Evolutionary conservation across 2,329 filamentous ascomycete genomes (phyloP).

Genomic region (Phoma herbarum): DNA sequence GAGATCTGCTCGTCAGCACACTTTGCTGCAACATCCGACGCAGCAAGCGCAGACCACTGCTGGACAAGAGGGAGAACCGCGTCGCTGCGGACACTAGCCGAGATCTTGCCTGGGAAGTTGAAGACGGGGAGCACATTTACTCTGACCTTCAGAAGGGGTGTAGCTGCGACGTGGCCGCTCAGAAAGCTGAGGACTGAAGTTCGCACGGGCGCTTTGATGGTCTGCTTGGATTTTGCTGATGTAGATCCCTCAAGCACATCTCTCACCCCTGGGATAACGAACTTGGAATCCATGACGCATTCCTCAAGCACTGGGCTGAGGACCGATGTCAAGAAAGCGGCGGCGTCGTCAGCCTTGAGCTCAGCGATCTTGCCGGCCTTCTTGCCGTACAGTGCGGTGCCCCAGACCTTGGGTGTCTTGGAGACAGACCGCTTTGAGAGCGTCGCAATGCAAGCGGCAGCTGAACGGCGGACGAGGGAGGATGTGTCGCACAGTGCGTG

Average conservation of each 20-base stretch:
- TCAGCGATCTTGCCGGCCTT: slow-evolving; percentile 58
- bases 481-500: slow-evolving; percentile 78
- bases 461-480: slow-evolving; percentile 77
- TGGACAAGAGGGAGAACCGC: slow-evolving; percentile 78
- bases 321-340: slow-evolving; percentile 67
- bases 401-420: slow-evolving; percentile 35
- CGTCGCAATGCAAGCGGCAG: slow-evolving; percentile 68
- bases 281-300: slow-evolving; percentile 78
- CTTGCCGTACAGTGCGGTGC: slow-evolving; percentile 66
- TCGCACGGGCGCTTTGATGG: slow-evolving; percentile 68
- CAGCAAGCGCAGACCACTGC: slow-evolving; percentile 69
- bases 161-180: slow-evolving; percentile 73
- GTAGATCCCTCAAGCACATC: slow-evolving; percentile 66
- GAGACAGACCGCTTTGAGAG: slow-evolving; percentile 31
- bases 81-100: slow-evolving; percentile 76
- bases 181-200: slow-evolving; percentile 75
- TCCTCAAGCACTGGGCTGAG: slow-evolving; percentile 84
- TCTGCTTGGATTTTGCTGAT: slow-evolving; percentile 31
- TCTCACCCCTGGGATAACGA: slow-evolving; percentile 72
- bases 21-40: slow-evolving; percentile 60
- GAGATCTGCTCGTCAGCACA: slow-evolving; percentile 62
- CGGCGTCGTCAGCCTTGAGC: slow-evolving; percentile 68
- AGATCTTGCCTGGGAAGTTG: slow-evolving; percentile 74
- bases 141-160: slow-evolving; percentile 75
- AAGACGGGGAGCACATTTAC: slow-evolving; percentile 74